These are phyloP conservation scores for Claviceps monticola DNA, from an alignment of 2,329 filamentous ascomycete species.

Conservation along the genomic window DNA sequence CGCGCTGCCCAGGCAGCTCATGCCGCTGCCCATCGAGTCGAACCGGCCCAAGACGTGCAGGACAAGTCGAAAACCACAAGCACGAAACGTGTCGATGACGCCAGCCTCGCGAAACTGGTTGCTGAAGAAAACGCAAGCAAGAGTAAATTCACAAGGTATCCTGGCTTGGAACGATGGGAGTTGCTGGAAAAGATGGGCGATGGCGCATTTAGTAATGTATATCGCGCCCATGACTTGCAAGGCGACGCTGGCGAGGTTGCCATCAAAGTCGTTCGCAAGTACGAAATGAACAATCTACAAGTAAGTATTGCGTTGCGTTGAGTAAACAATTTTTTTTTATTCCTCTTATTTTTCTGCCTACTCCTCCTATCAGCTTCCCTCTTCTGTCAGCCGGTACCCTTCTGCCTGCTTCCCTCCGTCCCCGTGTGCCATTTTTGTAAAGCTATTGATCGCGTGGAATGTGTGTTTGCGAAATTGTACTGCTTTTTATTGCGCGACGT, in stretches of 20 bases:
- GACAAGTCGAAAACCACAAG: conserved; percentile 12
- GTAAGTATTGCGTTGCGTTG: conserved; percentile 44
- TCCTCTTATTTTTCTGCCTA: conserved; percentile 1
- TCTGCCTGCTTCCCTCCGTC: not conserved
- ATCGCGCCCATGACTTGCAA: conserved; percentile 65
- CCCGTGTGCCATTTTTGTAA: conserved; percentile 2
- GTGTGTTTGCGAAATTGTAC: conserved; percentile 10
- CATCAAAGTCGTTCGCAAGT: conserved; percentile 98
- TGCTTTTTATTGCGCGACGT: conserved; percentile 3
- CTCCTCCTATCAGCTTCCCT: not conserved
- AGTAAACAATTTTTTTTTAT: conserved; percentile 15
- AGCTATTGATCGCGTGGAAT: conserved; percentile 1
- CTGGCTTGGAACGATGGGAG: conserved; percentile 49
- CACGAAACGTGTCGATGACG: conserved; percentile 36
- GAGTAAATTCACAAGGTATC: conserved; percentile 61
- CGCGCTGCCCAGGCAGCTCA: conserved; percentile 54
- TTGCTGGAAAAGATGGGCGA: conserved; percentile 96
- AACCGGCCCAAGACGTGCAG: conserved; percentile 42
- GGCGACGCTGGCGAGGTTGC: conserved; percentile 69
- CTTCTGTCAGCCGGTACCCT: not conserved
- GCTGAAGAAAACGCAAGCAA: conserved; percentile 82
- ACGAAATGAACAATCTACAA: conserved; percentile 97
- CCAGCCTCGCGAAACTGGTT: conserved; percentile 71
- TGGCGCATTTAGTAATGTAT: conserved; percentile 97
- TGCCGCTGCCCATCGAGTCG: conserved; percentile 47